Percentiles rank a stretch among this genome's conserved stretches.
Conservation (phyloP, 2,329 filamentous ascomycete species). For the Ophiosphaerella narmari region DNA sequence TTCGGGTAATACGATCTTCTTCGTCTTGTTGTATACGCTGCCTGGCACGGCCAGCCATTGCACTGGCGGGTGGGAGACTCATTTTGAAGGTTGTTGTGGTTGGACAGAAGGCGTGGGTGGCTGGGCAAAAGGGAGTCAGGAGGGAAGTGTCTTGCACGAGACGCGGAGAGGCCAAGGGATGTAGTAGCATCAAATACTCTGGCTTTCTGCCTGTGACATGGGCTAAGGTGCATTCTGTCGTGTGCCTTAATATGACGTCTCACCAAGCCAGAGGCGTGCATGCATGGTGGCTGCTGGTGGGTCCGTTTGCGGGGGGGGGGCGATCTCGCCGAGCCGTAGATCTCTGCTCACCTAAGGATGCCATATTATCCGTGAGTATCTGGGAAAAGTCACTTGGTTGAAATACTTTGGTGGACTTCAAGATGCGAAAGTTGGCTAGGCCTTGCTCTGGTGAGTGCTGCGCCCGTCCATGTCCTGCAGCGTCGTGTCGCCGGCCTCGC, state of each 20-base stretch:
- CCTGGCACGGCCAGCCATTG: constrained; percentile 35
- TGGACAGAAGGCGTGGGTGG: constrained; percentile 18
- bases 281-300: constrained; percentile 5
- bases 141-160: constrained; percentile 41
- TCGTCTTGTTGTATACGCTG: constrained; percentile 39
- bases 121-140: constrained; percentile 37
- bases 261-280: constrained; percentile 6
- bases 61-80: constrained; percentile 26
- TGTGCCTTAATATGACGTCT: constrained; percentile 20
- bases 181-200: constrained; percentile 21
- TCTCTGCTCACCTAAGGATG: background rate
- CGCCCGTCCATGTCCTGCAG: no score
- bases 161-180: constrained; percentile 21
- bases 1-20: constrained; percentile 39
- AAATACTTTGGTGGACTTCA: no score
- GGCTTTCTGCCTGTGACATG: constrained; percentile 18
- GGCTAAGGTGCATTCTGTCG: constrained; percentile 13
- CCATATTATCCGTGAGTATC: no score
- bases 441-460: no score
- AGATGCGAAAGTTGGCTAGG: no score
- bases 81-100: constrained; percentile 29
- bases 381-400: no score
- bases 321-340: constrained; percentile 14
- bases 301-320: constrained; percentile 12
- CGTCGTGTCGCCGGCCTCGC: no score